Evolutionary conservation across 306 rosid species (phyloP).

Genomic region (Medicago lupulina): DNA sequence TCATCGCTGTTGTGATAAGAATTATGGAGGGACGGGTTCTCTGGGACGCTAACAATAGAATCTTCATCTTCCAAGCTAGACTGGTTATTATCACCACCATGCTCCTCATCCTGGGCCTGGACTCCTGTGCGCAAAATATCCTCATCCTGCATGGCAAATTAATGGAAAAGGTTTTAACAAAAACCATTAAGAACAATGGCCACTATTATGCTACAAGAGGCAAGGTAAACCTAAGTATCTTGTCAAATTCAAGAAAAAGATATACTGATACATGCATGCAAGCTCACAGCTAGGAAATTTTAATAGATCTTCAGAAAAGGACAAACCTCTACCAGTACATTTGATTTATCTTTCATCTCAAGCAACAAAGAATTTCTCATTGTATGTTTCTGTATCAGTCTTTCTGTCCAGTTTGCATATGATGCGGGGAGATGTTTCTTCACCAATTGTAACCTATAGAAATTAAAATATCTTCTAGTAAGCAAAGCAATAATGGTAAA

Average conservation of each 20-base stretch:
- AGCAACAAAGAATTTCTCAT: slow-evolving; percentile 58
- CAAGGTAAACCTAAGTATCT: slow-evolving; percentile 31
- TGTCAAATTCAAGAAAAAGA: slow-evolving; percentile 35
- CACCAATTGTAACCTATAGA: slow-evolving; percentile 75
- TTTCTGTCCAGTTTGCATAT: slow-evolving; percentile 66
- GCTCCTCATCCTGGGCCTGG: slow-evolving; percentile 50
- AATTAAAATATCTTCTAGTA: slow-evolving; percentile 44
- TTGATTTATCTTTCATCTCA: slow-evolving; percentile 65
- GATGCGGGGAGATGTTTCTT: slow-evolving; percentile 75
- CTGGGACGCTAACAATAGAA: slow-evolving; percentile 41
- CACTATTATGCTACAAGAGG: not conserved
- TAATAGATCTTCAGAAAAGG: slow-evolving; percentile 33
- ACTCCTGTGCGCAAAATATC: slow-evolving; percentile 51
- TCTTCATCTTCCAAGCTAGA: slow-evolving; percentile 37
- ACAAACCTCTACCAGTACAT: slow-evolving; percentile 56
- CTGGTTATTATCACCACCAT: slow-evolving; percentile 39
- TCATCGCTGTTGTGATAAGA: slow-evolving; percentile 41
- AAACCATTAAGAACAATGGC: slow-evolving; percentile 23
- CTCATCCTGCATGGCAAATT: slow-evolving; percentile 59
- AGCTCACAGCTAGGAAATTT: slow-evolving; percentile 23
- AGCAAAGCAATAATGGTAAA: slow-evolving; percentile 34
- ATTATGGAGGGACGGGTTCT: slow-evolving; percentile 42
- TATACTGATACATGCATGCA: slow-evolving; percentile 38
- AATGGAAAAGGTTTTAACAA: slow-evolving; percentile 42
- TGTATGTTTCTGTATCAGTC: slow-evolving; percentile 50